phyloP scores from a whole-genome alignment of 2,329 filamentous ascomycete species.

The Leptographium radiaticola region DNA sequence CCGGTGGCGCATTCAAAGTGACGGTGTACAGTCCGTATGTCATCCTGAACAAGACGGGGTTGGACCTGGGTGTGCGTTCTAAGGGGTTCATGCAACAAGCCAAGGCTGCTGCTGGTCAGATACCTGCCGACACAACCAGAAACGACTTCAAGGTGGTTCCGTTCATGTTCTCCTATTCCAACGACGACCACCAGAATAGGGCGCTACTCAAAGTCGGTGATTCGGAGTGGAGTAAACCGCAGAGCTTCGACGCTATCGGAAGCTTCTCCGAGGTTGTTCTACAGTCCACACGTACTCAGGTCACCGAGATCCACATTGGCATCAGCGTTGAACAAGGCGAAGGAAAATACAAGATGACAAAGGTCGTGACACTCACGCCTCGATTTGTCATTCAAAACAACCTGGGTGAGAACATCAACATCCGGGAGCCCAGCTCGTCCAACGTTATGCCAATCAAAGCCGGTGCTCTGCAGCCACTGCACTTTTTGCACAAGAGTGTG shows the following conservation, averaged over 20 bases:
- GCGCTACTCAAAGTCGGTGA: constrained; percentile 78
- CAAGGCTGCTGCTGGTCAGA: constrained; percentile 70
- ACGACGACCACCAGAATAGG: constrained; percentile 81
- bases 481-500: constrained; percentile 73
- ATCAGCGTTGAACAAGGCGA: constrained; percentile 82
- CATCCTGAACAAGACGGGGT: constrained; percentile 85
- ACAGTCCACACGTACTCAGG: constrained; percentile 49
- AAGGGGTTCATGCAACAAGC: constrained; percentile 81
- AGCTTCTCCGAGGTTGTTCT: constrained; percentile 82
- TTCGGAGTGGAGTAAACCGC: constrained; percentile 91
- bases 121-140: constrained; percentile 28
- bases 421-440: constrained; percentile 85
- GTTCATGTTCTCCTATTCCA: constrained; percentile 91
- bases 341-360: constrained; percentile 96
- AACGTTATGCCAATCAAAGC: constrained; percentile 66
- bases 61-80: constrained; percentile 75
- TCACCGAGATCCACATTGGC: constrained; percentile 79
- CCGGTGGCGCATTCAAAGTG: constrained; percentile 90
- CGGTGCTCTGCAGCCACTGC: constrained; percentile 71
- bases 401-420: constrained; percentile 73
- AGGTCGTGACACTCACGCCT: constrained; percentile 84
- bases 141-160: constrained; percentile 61
- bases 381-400: constrained; percentile 92
- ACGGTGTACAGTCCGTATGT: constrained; percentile 93
- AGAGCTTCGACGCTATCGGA: constrained; percentile 95